Evolutionary conservation across 768 basidiomycete genomes (phyloP).

Genomic region (Termitomyces sp.): DNA sequence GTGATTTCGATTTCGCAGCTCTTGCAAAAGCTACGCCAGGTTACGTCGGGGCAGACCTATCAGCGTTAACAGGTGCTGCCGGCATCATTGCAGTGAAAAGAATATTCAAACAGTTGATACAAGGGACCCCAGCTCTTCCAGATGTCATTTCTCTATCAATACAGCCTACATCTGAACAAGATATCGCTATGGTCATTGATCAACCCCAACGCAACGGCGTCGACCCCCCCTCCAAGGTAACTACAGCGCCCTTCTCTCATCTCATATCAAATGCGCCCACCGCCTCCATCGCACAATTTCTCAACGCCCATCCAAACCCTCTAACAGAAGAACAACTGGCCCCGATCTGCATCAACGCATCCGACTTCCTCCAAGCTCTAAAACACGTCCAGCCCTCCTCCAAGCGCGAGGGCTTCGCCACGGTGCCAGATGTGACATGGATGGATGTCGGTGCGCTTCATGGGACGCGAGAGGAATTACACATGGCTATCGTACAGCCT

Average conservation of each 20-base stretch:
- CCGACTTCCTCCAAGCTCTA: slow-evolving; percentile 81
- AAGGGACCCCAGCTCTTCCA: slow-evolving; percentile 55
- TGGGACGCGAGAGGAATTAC: slow-evolving; percentile 80
- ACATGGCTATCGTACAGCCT: slow-evolving; percentile 97
- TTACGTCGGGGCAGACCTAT: slow-evolving; percentile 93
- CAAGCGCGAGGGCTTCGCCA: slow-evolving; percentile 96
- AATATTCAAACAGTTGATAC: slow-evolving; percentile 79
- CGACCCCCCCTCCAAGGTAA: not conserved
- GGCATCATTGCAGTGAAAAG: slow-evolving; percentile 96
- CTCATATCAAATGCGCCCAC: slow-evolving; percentile 31
- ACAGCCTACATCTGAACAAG: slow-evolving; percentile 19
- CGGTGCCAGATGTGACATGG: slow-evolving; percentile 95
- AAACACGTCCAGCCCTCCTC: slow-evolving; percentile 91
- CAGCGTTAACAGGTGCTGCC: slow-evolving; percentile 86
- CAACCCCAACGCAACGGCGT: slow-evolving; percentile 11
- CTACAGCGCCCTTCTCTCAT: slow-evolving; percentile 11
- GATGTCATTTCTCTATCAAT: slow-evolving; percentile 21
- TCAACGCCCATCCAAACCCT: slow-evolving; percentile 79
- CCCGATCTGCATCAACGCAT: slow-evolving; percentile 72
- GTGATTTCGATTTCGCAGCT: slow-evolving; percentile 79
- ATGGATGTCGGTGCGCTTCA: slow-evolving; percentile 91
- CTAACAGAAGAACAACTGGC: slow-evolving; percentile 73
- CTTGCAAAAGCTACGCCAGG: slow-evolving; percentile 95
- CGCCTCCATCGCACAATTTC: slow-evolving; percentile 83
- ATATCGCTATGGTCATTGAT: slow-evolving; percentile 41